phyloP scores from a whole-genome alignment of 164 flowering plant species.

The Nymphaea colorata region DNA sequence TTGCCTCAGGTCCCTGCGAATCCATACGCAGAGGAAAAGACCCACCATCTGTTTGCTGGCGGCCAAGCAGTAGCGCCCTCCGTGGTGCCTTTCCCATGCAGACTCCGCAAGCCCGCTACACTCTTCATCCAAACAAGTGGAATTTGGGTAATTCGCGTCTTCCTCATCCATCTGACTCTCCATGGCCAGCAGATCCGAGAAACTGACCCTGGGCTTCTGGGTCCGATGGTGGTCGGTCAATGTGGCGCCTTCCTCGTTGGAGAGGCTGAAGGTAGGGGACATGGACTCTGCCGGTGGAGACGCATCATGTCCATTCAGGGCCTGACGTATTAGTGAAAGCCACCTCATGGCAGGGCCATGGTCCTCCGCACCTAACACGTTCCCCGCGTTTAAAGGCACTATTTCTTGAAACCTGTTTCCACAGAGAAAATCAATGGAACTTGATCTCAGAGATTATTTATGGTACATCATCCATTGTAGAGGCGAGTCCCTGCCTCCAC shows the following conservation, averaged over 20 bases:
- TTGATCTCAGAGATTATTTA: background rate
- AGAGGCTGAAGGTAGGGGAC: background rate
- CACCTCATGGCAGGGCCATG: slow-evolving; percentile 57
- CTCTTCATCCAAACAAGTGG: background rate
- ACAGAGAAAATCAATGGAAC: background rate
- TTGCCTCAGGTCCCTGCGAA: slow-evolving; percentile 39
- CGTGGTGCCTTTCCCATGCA: slow-evolving; percentile 8
- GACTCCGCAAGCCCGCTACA: background rate
- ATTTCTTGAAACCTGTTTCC: slow-evolving; percentile 72
- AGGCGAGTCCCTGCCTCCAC: background rate
- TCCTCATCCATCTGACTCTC: slow-evolving; percentile 28
- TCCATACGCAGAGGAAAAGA: slow-evolving; percentile 70
- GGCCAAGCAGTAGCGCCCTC: slow-evolving; percentile 29
- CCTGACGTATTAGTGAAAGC: slow-evolving; percentile 58
- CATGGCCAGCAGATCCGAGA: slow-evolving; percentile 42
- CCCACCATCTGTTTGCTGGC: slow-evolving; percentile 96
- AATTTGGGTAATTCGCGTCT: background rate
- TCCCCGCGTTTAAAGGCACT: slow-evolving; percentile 86
- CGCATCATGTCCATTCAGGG: slow-evolving; percentile 24
- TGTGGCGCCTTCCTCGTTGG: background rate
- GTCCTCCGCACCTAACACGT: slow-evolving; percentile 79
- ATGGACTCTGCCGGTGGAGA: background rate
- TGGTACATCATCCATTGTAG: background rate
- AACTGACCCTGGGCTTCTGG: slow-evolving; percentile 34
- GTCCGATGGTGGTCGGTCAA: slow-evolving; percentile 5